phyloP scores from a whole-genome alignment of 2,329 filamentous ascomycete species.

The Coniochaeta sp. region DNA sequence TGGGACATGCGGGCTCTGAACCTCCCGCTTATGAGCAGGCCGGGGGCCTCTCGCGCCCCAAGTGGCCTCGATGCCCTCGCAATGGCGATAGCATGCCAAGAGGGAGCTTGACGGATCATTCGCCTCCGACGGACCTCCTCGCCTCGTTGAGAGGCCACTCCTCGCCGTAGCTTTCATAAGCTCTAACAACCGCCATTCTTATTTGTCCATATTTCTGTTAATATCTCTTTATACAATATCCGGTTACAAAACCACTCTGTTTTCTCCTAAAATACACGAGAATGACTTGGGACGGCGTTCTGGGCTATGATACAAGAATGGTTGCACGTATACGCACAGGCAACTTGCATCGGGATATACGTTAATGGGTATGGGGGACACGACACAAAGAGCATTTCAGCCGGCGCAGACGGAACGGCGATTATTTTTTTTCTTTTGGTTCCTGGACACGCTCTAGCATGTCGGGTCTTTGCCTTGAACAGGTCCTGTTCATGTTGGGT shows the following conservation, averaged over 20 bases:
- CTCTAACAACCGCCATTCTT: neutral
- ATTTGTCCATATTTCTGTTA: neutral
- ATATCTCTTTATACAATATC: neutral
- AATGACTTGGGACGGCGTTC: neutral
- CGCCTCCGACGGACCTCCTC: neutral
- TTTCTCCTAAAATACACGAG: neutral
- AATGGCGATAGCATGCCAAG: constrained; percentile 45
- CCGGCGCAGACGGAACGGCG: neutral
- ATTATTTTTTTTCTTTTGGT: no score
- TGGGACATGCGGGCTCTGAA: constrained; percentile 42
- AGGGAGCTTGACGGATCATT: constrained; percentile 20
- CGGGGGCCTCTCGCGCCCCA: constrained; percentile 31
- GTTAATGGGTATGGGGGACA: neutral
- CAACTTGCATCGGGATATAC: neutral
- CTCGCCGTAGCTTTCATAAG: neutral
- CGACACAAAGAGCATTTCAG: neutral
- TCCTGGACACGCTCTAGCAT: neutral
- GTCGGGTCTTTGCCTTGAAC: neutral
- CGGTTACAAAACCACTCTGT: neutral
- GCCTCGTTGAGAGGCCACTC: no score
- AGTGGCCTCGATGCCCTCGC: constrained; percentile 48
- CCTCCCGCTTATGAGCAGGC: constrained; percentile 36
- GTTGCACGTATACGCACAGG: neutral
- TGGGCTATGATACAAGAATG: neutral
- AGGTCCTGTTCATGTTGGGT: neutral